Evolutionary conservation across 768 basidiomycete genomes (phyloP).

Genomic region (Paxillus involutus): DNA sequence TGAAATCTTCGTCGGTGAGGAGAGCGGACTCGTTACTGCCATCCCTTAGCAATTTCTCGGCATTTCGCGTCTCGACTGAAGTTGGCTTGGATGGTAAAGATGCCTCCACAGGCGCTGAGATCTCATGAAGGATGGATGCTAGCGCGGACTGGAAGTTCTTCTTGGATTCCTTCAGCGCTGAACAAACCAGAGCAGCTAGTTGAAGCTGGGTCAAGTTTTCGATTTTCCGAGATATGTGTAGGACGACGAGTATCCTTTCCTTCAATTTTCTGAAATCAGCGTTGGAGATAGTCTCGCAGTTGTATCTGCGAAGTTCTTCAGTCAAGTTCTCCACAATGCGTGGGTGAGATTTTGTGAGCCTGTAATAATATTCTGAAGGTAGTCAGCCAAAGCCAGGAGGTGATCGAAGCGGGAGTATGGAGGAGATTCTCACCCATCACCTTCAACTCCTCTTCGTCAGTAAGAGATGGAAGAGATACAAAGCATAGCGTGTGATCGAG

Average conservation of each 20-base stretch:
- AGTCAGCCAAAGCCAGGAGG: background rate
- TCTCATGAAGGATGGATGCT: constrained; percentile 16
- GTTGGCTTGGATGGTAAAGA: constrained; percentile 7
- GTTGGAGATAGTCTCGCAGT: constrained; percentile 14
- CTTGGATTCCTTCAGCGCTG: constrained; percentile 14
- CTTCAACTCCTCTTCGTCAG: constrained; percentile 11
- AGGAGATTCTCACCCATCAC: constrained; percentile 8
- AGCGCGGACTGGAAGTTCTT: constrained; percentile 10
- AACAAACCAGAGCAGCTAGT: constrained; percentile 7
- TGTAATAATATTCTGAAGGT: constrained; percentile 15
- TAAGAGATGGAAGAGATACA: constrained; percentile 10
- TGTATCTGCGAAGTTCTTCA: constrained; percentile 17
- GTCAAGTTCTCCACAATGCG: constrained; percentile 16
- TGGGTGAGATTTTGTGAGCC: constrained; percentile 14
- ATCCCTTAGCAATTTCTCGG: constrained; percentile 23
- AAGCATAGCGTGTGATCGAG: constrained; percentile 20
- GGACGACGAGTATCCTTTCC: constrained; percentile 20
- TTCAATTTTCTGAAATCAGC: constrained; percentile 23
- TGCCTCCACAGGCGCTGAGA: background rate
- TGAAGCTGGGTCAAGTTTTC: constrained; percentile 14
- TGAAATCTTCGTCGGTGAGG: constrained; percentile 19
- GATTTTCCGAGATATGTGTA: constrained; percentile 15
- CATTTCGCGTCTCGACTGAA: constrained; percentile 3
- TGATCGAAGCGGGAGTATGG: background rate
- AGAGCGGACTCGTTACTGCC: constrained; percentile 19